These are phyloP conservation scores for Elongisporangium undulatum DNA, from an alignment of 352 stramenopile species.

Conservation along the genomic window DNA sequence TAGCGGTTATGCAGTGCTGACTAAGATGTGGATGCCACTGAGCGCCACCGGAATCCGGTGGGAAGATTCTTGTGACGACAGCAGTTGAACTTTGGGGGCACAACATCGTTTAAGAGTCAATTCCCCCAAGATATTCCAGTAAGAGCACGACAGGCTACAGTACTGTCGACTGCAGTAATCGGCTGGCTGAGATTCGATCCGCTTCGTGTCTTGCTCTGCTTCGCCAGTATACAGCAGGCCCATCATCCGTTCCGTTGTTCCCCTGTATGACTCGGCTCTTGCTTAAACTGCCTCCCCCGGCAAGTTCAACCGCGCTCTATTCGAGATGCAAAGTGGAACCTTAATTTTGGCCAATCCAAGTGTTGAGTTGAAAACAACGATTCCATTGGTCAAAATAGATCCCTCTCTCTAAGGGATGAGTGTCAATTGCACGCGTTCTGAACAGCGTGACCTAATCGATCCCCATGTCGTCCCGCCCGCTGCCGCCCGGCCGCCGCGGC, in stretches of 20 bases:
- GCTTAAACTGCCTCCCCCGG: background rate
- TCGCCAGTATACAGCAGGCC: background rate
- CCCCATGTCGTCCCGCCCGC: conserved; percentile 34
- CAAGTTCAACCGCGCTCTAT: background rate
- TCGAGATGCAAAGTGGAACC: background rate
- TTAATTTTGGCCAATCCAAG: background rate
- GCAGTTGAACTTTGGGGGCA: too few species aligned
- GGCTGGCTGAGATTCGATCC: background rate
- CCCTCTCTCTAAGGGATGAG: conserved; percentile 1
- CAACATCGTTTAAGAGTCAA: background rate
- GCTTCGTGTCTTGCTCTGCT: background rate
- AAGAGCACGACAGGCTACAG: background rate
- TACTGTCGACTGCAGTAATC: background rate
- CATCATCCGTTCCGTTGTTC: background rate
- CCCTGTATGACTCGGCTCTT: background rate
- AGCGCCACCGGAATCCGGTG: background rate
- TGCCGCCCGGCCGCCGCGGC: conserved; percentile 19
- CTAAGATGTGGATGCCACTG: background rate
- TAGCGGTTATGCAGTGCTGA: background rate
- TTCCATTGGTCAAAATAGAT: background rate
- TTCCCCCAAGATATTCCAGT: background rate
- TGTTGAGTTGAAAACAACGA: background rate
- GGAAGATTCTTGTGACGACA: background rate
- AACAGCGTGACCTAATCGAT: background rate
- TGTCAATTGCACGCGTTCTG: background rate